phyloP scores from a whole-genome alignment of 83 land plant genomes.

The Diphasiastrum complanatum region DNA sequence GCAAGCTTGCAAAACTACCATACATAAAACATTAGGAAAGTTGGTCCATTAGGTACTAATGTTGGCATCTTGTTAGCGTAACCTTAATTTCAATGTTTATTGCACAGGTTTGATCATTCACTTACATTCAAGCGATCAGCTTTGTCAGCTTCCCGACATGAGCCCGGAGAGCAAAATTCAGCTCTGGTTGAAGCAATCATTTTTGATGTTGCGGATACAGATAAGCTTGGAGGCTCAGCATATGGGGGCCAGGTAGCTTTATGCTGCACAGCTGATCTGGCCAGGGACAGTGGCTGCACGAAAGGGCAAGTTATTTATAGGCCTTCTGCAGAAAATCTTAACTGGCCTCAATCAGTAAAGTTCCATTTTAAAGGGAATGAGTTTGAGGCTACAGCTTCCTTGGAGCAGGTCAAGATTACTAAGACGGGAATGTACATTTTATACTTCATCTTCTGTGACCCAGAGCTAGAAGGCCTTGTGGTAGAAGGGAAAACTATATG shows the following conservation, averaged over 20 bases:
- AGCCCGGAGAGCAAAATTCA: background rate
- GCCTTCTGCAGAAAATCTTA: background rate
- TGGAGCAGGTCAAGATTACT: constrained; percentile 15
- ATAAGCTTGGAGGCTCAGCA: constrained; percentile 5
- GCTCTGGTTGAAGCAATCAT: constrained; percentile 7
- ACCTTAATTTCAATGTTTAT: no score
- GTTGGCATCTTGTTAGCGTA: no score
- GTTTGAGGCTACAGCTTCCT: background rate
- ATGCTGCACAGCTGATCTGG: constrained; percentile 13
- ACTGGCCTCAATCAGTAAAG: constrained; percentile 2
- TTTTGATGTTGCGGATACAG: constrained; percentile 15
- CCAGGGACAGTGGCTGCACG: constrained; percentile 9
- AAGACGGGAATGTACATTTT: constrained; percentile 16
- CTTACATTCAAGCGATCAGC: constrained; percentile 1
- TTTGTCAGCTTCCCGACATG: background rate
- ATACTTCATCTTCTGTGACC: constrained; percentile 11
- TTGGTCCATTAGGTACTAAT: no score
- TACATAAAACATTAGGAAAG: no score
- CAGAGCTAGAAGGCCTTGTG: constrained; percentile 6
- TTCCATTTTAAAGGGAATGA: background rate
- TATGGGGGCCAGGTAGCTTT: constrained; percentile 10
- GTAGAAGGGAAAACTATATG: constrained; percentile 7
- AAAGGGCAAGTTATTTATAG: constrained; percentile 4
- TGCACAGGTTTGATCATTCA: constrained; percentile 18
- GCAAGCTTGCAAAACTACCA: no score